These are phyloP conservation scores for Venturia effusa DNA, from an alignment of 2,329 filamentous ascomycete species.

Conservation along the genomic window DNA sequence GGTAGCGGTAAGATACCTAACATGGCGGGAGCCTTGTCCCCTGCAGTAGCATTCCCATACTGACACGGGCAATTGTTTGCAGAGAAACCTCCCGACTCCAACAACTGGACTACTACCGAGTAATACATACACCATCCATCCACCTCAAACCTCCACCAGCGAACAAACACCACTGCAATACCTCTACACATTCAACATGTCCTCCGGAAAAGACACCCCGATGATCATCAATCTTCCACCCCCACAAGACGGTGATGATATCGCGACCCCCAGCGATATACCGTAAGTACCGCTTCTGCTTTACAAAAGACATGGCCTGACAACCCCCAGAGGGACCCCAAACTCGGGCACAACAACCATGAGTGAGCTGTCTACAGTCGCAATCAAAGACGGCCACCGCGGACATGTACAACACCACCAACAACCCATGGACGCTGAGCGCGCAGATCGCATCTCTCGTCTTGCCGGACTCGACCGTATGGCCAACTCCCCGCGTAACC, in stretches of 20 bases:
- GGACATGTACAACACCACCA: slow-evolving; percentile 60
- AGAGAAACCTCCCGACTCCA: too few species aligned
- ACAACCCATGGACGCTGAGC: slow-evolving; percentile 77
- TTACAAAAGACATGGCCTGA: neutral
- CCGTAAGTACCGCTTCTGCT: neutral
- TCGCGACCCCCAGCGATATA: slow-evolving; percentile 5
- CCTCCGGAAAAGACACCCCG: neutral
- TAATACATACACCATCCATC: neutral
- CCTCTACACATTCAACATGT: neutral
- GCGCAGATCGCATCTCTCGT: slow-evolving; percentile 88
- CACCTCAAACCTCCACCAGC: neutral
- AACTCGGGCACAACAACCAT: slow-evolving; percentile 88
- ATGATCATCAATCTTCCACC: slow-evolving; percentile 10
- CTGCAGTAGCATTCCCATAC: too few species aligned
- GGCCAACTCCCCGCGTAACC: slow-evolving; percentile 35
- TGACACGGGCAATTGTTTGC: too few species aligned
- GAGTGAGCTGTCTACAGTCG: slow-evolving; percentile 82
- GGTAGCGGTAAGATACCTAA: too few species aligned
- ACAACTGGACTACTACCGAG: too few species aligned
- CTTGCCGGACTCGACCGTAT: slow-evolving; percentile 85
- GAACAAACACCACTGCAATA: too few species aligned
- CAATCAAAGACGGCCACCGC: slow-evolving; percentile 92
- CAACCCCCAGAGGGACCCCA: slow-evolving; percentile 66
- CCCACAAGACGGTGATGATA: neutral
- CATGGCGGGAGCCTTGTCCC: too few species aligned